Conservation (phyloP, 352 stramenopile genomes). For the Phytophthora gonapodyides region DNA sequence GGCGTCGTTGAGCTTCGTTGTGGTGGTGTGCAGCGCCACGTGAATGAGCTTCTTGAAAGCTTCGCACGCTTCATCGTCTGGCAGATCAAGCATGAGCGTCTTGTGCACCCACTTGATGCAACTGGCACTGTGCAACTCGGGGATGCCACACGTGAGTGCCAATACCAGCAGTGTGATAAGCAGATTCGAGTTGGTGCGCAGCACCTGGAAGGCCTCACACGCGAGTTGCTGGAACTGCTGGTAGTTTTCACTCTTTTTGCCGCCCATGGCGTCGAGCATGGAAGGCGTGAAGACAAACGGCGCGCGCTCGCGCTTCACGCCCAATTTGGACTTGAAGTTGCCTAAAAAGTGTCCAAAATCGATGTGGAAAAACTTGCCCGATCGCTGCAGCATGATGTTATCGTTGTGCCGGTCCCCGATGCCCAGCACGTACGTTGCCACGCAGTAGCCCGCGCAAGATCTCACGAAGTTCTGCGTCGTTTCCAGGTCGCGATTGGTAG, state of each 20-base stretch:
- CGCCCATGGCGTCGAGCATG: constrained; percentile 89
- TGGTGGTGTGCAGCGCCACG: constrained; percentile 74
- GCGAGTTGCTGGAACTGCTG: constrained; percentile 71
- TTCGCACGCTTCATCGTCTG: constrained; percentile 61
- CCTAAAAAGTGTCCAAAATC: constrained; percentile 96
- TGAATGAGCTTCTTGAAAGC: constrained; percentile 82
- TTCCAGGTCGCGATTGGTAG: constrained; percentile 42
- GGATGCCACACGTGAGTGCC: constrained; percentile 79
- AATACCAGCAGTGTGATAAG: constrained; percentile 85
- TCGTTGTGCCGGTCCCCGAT: constrained; percentile 95
- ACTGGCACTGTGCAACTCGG: constrained; percentile 67
- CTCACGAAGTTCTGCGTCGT: constrained; percentile 89
- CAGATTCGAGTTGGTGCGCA: constrained; percentile 77
- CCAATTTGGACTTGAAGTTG: constrained; percentile 95
- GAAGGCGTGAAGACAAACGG: constrained; percentile 93
- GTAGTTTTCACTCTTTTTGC: constrained; percentile 76
- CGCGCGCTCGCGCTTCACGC: constrained; percentile 89
- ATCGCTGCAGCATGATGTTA: constrained; percentile 95
- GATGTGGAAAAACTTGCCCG: constrained; percentile 96
- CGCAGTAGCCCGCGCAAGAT: constrained; percentile 92
- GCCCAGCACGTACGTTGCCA: constrained; percentile 93
- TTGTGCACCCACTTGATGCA: constrained; percentile 85
- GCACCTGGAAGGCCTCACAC: constrained; percentile 70
- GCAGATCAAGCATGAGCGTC: constrained; percentile 78
- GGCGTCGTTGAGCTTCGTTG: constrained; percentile 84